phyloP scores from a whole-genome alignment of 2,329 filamentous ascomycete genomes.

The Calonectria multiphialidica region DNA sequence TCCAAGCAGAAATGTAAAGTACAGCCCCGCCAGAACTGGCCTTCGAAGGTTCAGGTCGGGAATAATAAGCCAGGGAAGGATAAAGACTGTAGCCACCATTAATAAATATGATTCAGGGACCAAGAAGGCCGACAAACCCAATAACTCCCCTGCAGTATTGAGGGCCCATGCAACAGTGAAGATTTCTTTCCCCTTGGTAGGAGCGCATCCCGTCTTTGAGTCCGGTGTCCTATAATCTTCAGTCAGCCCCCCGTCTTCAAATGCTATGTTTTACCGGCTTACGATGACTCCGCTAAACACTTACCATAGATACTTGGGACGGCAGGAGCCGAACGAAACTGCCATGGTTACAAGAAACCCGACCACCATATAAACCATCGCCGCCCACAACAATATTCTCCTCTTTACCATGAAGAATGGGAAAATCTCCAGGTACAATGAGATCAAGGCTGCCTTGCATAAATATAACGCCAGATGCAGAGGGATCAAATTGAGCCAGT shows the following conservation, averaged over 20 bases:
- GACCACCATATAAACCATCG: conserved; percentile 8
- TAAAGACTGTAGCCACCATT: conserved; percentile 17
- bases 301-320: conserved; percentile 20
- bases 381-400: conserved; percentile 24
- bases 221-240: not conserved
- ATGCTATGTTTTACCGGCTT: not conserved
- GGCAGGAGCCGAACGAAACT: not conserved
- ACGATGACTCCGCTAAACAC: no score
- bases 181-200: not conserved
- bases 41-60: conserved; percentile 10
- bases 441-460: conserved; percentile 18
- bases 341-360: not conserved
- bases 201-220: not conserved
- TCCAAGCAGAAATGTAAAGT: conserved; percentile 27
- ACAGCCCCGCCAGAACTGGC: conserved; percentile 15
- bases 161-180: conserved; percentile 5
- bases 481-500: not conserved
- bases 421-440: conserved; percentile 28
- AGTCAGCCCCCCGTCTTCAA: not conserved
- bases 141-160: conserved; percentile 19
- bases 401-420: conserved; percentile 28
- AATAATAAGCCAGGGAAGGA: conserved; percentile 29
- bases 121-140: conserved; percentile 2
- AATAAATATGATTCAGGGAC: rapidly evolving
- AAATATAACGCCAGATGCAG: conserved; percentile 20